Evolutionary conservation across 208 protist genomes (phyloP), one percentile per base, ranked within the genome.

Genomic region (Crithidia sp.): DNA sequence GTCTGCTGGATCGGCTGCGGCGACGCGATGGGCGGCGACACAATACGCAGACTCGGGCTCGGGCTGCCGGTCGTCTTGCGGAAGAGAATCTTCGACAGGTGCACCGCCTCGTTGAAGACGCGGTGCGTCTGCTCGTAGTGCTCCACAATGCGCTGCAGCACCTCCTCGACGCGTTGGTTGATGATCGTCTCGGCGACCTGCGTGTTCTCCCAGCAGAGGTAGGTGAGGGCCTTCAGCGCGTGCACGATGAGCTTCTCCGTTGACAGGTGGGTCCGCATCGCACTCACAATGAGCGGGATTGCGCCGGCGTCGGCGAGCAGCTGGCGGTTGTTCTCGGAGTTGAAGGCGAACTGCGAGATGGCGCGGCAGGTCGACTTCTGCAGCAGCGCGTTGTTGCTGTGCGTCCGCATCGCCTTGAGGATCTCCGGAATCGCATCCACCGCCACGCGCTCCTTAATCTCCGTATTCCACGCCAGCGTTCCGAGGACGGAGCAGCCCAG

Each of bases 321-420:
- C 69, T 93, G 83, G 4, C 94, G 88, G 66, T 97, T 97, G 64
- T 77, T 93, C 67, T 97, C 89, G 5, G 90, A 96, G 80, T 97
- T 96, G 77, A 96, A 97, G 47, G 94, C 92, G 67, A 97, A 96
- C 79, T 97, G 94, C 49, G 92, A 95, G 59, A 96, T 93, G 65
- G 94, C 94, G 57, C 94, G 82, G 74, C 92, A 96, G 9, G 90
- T 95, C 47, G 92, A 96, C 82, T 97, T 97, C 74, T 97, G 94
- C 45, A 97, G 80, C 50, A 95, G 74, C 17, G 92, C 83, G 67
- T 88, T 95, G 67, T 82, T 71, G 67, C 88, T 80, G 68, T 96
- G 89, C 49, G 77, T 77, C 28, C 87, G 82, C 94, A 97, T 96
- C 43, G 88, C 86, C 55, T 91, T 88, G 36, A 97, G 70, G 39